These are phyloP conservation scores for Nicotiana noctiflora DNA, from an alignment of 257 asterid genomes.

Conservation along the genomic window DNA sequence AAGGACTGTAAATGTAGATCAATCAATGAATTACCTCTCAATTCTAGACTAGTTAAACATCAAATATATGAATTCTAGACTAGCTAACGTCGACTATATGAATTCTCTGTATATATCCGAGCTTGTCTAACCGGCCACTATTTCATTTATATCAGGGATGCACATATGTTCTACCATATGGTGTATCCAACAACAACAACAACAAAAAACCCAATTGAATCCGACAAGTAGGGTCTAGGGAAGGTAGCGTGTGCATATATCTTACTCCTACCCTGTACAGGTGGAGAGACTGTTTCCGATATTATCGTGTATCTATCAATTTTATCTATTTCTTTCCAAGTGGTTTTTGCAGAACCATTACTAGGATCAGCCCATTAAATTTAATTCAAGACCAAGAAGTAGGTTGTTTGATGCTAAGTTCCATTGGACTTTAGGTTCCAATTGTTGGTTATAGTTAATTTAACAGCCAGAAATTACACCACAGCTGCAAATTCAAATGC, in stretches of 20 bases:
- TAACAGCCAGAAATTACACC: neutral
- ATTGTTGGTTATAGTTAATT: neutral
- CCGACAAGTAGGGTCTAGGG: too few species aligned
- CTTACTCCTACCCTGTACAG: too few species aligned
- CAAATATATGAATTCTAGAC: too few species aligned
- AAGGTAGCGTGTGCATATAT: too few species aligned
- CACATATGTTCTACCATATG: neutral
- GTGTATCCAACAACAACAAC: too few species aligned
- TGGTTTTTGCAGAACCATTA: neutral
- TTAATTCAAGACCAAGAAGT: neutral
- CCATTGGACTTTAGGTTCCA: neutral
- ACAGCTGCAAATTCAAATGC: neutral
- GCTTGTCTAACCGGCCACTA: neutral
- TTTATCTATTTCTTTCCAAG: neutral
- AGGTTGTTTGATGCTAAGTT: neutral
- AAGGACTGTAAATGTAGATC: too few species aligned
- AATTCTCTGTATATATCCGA: neutral
- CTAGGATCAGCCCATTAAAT: neutral
- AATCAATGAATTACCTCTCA: too few species aligned
- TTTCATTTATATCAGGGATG: neutral
- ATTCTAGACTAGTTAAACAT: too few species aligned
- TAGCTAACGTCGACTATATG: neutral
- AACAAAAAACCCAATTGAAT: too few species aligned
- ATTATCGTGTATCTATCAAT: neutral
- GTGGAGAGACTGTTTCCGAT: too few species aligned